These are phyloP conservation scores for Rhodamnia rubescens DNA, from an alignment of 345 rosid species.

Conservation along the genomic window DNA sequence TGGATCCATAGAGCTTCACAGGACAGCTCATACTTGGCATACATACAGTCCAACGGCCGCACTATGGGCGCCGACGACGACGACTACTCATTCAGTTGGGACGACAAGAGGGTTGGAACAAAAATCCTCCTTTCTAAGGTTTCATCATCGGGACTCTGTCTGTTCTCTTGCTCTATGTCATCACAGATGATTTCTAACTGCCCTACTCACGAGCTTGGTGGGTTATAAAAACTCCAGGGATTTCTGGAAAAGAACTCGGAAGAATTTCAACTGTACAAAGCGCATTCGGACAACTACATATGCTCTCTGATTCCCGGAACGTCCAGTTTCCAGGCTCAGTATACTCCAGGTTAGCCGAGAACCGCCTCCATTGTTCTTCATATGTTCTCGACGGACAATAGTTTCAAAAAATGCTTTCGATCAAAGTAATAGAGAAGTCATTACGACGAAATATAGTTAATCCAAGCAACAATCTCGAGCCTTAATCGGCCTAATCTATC, in stretches of 20 bases:
- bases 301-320: constrained; percentile 59
- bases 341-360: constrained; percentile 37
- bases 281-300: constrained; percentile 63
- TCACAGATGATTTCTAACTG: neutral
- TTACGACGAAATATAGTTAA: neutral
- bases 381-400: neutral
- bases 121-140: constrained; percentile 66
- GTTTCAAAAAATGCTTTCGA: neutral
- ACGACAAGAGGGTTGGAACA: constrained; percentile 62
- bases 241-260: constrained; percentile 32
- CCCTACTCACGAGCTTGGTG: neutral
- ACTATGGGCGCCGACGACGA: constrained; percentile 51
- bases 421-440: neutral
- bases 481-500: neutral
- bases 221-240: constrained; percentile 18
- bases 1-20: constrained; percentile 63
- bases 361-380: neutral
- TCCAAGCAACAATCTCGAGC: neutral
- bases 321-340: constrained; percentile 45
- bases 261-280: constrained; percentile 42
- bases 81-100: constrained; percentile 67
- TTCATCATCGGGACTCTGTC: neutral
- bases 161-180: neutral
- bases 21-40: constrained; percentile 29
- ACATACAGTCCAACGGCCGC: constrained; percentile 55